Evolutionary conservation across 2,329 filamentous ascomycete genomes (phyloP).

Genomic region (Exophiala xenobiotica): DNA sequence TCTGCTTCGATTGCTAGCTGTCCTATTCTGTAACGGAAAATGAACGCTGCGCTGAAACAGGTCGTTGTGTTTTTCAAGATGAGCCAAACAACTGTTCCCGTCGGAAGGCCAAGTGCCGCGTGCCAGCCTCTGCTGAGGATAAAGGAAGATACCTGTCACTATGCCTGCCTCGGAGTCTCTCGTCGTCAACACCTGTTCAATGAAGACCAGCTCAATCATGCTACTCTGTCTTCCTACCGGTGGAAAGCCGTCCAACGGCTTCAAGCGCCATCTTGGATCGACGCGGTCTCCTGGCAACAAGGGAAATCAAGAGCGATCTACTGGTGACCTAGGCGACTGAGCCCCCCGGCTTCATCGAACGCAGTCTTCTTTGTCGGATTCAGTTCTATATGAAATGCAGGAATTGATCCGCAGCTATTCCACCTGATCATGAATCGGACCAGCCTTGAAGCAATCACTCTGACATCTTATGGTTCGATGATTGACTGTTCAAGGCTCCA

Average conservation of each 20-base stretch:
- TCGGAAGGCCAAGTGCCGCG: background rate
- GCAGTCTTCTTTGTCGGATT: background rate
- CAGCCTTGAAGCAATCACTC: background rate
- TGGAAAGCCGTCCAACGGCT: background rate
- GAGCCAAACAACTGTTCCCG: background rate
- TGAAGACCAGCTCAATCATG: no score
- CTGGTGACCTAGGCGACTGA: background rate
- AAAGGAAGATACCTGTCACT: background rate
- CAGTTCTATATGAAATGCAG: slow-evolving; percentile 1
- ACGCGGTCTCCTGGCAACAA: background rate
- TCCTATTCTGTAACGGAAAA: background rate
- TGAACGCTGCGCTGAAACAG: background rate
- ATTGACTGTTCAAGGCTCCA: slow-evolving; percentile 4
- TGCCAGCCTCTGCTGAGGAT: background rate
- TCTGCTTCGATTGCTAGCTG: background rate
- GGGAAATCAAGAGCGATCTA: background rate
- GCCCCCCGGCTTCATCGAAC: background rate
- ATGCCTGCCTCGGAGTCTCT: no score
- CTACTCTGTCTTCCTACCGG: no score
- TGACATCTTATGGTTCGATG: background rate
- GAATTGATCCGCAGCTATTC: slow-evolving; percentile 5
- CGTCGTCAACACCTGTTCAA: no score
- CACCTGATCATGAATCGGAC: slow-evolving; percentile 16
- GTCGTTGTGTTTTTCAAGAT: no score
- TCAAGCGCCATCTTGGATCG: slow-evolving; percentile 1